Percentiles rank a stretch among this genome's conserved stretches.
These are phyloP conservation scores for Kodamaea derodonti DNA, from an alignment of 1,139 yeast genomes.

Conservation along the genomic window DNA sequence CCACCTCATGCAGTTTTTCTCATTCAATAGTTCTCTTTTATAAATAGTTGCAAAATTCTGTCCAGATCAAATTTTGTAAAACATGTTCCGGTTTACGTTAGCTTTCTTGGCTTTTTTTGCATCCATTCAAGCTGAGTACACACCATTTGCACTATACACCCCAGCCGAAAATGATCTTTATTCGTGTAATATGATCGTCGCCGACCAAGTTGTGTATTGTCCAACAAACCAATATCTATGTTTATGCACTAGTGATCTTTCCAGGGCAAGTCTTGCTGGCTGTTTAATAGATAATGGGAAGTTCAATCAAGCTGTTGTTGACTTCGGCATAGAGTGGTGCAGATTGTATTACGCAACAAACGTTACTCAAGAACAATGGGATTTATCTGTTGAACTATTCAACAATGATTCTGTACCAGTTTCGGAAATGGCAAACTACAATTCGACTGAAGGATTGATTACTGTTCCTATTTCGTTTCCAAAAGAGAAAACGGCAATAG, in stretches of 20 bases:
- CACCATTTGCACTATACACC: background rate
- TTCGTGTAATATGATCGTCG: background rate
- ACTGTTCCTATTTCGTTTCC: conserved; percentile 4
- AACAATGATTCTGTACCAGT: background rate
- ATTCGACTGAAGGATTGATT: conserved; percentile 4
- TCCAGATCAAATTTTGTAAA: background rate
- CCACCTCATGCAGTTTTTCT: too few species aligned
- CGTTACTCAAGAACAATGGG: conserved; percentile 1
- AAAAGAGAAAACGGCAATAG: background rate
- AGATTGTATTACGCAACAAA: background rate
- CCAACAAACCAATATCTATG: background rate
- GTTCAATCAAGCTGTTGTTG: background rate
- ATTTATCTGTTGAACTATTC: conserved; percentile 1
- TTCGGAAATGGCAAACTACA: background rate
- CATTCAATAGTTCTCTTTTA: too few species aligned
- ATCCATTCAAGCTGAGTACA: background rate
- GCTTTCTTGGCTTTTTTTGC: background rate
- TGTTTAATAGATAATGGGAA: conserved; percentile 1
- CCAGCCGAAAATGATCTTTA: background rate
- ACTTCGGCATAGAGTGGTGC: background rate
- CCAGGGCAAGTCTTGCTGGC: conserved; percentile 5
- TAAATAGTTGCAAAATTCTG: background rate
- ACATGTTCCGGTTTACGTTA: background rate
- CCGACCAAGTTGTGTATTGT: background rate
- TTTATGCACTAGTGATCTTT: background rate